phyloP scores from a whole-genome alignment of 2,329 filamentous ascomycete genomes.

The Arthrobotrys conoides region DNA sequence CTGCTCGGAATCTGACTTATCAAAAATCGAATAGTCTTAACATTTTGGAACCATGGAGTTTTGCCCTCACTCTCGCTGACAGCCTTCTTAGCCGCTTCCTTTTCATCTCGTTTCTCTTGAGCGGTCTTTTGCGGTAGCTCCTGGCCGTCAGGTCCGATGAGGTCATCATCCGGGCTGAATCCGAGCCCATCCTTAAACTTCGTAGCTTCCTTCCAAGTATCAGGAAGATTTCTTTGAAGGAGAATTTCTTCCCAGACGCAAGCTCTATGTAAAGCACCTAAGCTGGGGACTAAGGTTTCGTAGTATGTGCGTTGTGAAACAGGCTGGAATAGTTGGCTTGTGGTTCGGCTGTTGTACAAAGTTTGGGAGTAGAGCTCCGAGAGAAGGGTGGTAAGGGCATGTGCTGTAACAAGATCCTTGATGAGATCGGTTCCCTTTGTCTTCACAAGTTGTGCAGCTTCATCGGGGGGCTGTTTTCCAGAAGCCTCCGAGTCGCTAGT shows the following conservation, averaged over 20 bases:
- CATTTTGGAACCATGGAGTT: constrained; percentile 77
- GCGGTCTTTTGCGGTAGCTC: constrained; percentile 60
- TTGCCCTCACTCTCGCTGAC: constrained; percentile 65
- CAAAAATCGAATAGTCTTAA: constrained; percentile 80
- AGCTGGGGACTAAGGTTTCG: constrained; percentile 67
- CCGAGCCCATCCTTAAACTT: constrained; percentile 66
- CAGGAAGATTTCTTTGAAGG: constrained; percentile 80
- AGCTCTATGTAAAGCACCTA: constrained; percentile 83
- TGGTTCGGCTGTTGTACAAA: constrained; percentile 76
- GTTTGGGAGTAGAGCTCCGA: constrained; percentile 79
- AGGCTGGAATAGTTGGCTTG: constrained; percentile 76
- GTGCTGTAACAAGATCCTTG: constrained; percentile 82
- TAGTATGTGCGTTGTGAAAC: constrained; percentile 70
- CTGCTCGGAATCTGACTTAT: constrained; percentile 83
- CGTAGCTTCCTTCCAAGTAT: constrained; percentile 70
- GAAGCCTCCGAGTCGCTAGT: constrained; percentile 65
- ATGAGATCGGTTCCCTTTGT: constrained; percentile 80
- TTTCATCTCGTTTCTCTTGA: constrained; percentile 63
- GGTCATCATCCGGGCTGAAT: constrained; percentile 58
- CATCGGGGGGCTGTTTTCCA: constrained; percentile 61
- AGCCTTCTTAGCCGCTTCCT: constrained; percentile 64
- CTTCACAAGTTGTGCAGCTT: constrained; percentile 68
- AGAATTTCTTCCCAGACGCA: constrained; percentile 88
- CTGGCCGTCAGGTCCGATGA: constrained; percentile 58
- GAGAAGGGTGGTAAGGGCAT: constrained; percentile 82